Evolutionary conservation across 129 eudicot genomes (phyloP).

Genomic region (Chrysanthemum seticuspe): DNA sequence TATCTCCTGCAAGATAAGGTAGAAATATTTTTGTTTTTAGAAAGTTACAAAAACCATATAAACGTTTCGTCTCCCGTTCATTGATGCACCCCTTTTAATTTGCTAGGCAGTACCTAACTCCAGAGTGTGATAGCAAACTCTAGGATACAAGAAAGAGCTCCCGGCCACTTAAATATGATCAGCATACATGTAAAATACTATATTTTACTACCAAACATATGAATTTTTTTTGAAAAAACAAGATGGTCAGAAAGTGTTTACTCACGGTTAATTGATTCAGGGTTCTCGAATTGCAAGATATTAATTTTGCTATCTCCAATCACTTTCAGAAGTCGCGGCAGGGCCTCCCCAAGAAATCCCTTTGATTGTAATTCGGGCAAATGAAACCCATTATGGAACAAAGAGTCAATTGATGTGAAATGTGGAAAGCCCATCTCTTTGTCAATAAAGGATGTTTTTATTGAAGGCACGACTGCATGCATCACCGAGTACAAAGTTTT

Average conservation of each 20-base stretch:
- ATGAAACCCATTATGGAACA: slow-evolving; percentile 63
- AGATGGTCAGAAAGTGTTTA: not conserved
- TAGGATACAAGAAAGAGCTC: no score
- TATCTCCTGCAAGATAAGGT: slow-evolving; percentile 52
- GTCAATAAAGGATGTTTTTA: slow-evolving; percentile 42
- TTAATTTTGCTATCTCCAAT: slow-evolving; percentile 30
- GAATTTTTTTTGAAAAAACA: not conserved
- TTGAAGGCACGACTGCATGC: slow-evolving; percentile 61
- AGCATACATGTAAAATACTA: no score
- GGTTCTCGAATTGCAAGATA: slow-evolving; percentile 64
- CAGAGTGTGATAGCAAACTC: no score
- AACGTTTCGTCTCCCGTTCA: no score
- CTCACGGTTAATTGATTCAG: slow-evolving; percentile 55
- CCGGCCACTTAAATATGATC: no score
- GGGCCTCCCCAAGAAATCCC: slow-evolving; percentile 23
- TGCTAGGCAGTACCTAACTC: no score
- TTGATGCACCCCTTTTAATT: no score
- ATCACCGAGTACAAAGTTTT: slow-evolving; percentile 58
- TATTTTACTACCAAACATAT: no score
- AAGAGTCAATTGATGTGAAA: slow-evolving; percentile 63
- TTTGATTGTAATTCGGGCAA: slow-evolving; percentile 25
- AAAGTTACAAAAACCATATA: no score
- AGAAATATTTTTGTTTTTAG: not conserved
- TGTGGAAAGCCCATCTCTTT: slow-evolving; percentile 50
- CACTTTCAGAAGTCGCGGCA: slow-evolving; percentile 58